These are phyloP conservation scores for Fusarium incarnatum DNA, from an alignment of 2,329 filamentous ascomycete species.

Conservation along the genomic window DNA sequence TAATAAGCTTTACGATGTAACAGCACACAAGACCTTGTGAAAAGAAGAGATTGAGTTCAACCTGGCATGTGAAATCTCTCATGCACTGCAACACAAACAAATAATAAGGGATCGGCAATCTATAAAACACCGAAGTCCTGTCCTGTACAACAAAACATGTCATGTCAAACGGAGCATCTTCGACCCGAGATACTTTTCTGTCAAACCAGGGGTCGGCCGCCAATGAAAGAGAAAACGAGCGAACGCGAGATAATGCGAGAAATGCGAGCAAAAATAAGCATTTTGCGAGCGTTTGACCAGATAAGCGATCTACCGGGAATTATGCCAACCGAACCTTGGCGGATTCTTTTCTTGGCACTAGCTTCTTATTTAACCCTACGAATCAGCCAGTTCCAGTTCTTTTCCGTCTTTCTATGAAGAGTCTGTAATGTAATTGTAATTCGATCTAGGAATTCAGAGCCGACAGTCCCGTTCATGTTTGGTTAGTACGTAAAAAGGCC, in stretches of 20 bases:
- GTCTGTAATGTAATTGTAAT: not conserved
- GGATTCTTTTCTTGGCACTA: not conserved
- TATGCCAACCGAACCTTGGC: constrained; percentile 19
- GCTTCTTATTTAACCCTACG: constrained; percentile 19
- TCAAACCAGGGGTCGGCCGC: constrained; percentile 39
- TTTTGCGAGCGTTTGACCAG: constrained; percentile 1
- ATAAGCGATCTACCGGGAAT: constrained; percentile 33
- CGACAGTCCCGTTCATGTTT: not conserved
- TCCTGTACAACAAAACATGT: not conserved
- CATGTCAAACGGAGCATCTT: constrained; percentile 23
- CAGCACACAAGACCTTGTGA: not conserved
- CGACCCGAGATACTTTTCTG: not conserved
- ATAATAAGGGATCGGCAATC: constrained; percentile 18
- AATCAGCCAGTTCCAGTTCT: not conserved
- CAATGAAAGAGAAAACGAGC: not conserved
- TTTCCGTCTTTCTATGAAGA: not conserved
- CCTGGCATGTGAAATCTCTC: not conserved
- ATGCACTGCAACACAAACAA: not conserved
- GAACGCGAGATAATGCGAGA: constrained; percentile 19
- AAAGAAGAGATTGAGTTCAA: not conserved
- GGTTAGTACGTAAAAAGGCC: constrained; percentile 1
- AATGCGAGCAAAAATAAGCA: constrained; percentile 24
- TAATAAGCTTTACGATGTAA: not conserved
- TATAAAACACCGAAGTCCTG: constrained; percentile 30
- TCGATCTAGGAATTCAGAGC: not conserved